Evolutionary conservation across 192 early-diverging fungal species (phyloP).

Genomic region (Podila clonocystis): DNA sequence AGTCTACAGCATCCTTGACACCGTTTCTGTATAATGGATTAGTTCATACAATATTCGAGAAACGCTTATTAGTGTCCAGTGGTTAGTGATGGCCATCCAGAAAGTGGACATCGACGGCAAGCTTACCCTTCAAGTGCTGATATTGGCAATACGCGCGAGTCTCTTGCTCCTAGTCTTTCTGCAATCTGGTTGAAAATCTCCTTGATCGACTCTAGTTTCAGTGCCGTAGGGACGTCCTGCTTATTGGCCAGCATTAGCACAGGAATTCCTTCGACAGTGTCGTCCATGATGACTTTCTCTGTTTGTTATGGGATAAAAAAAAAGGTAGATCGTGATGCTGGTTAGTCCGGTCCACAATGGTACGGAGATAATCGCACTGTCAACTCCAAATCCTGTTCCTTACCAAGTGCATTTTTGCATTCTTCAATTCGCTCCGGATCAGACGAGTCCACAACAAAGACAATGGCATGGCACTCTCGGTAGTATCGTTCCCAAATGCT

Average conservation of each 20-base stretch:
- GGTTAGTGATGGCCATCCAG: not conserved
- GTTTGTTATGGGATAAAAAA: not conserved
- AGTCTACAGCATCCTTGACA: constrained; percentile 89
- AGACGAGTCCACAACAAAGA: constrained; percentile 94
- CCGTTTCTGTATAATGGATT: constrained; percentile 67
- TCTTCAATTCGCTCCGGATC: constrained; percentile 85
- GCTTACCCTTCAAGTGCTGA: constrained; percentile 85
- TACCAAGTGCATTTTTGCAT: constrained; percentile 80
- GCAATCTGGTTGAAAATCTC: constrained; percentile 94
- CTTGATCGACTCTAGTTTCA: constrained; percentile 84
- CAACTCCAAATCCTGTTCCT: constrained; percentile 8
- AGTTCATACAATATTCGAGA: not conserved
- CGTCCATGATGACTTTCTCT: constrained; percentile 83
- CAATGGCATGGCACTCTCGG: constrained; percentile 88
- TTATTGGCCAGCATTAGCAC: constrained; percentile 96
- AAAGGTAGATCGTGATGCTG: not conserved
- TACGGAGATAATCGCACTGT: too few relatives aligned
- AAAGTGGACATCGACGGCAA: not conserved
- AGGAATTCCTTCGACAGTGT: constrained; percentile 84
- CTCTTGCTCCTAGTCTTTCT: constrained; percentile 81
- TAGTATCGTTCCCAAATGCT: constrained; percentile 96
- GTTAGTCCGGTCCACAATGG: too few relatives aligned
- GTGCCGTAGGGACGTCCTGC: constrained; percentile 79
- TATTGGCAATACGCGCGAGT: constrained; percentile 86
- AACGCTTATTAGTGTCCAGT: not conserved